These are phyloP conservation scores for Cryptosporidium felis DNA, from an alignment of 169 alveolate species.

Conservation along the genomic window DNA sequence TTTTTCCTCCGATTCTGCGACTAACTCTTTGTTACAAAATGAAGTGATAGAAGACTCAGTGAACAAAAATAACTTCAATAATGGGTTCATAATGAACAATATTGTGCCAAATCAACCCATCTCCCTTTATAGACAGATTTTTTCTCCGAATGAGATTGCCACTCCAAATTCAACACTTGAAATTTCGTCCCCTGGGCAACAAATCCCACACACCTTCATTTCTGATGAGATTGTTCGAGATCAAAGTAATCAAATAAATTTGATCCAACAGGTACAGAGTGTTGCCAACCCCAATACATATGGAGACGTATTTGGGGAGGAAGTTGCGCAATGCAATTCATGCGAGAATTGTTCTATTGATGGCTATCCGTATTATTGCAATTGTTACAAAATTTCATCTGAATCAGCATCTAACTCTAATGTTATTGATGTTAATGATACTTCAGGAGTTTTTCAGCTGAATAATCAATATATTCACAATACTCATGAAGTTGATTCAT, in stretches of 20 bases:
- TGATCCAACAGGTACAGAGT: slow-evolving; percentile 32
- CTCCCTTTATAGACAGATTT: slow-evolving; percentile 40
- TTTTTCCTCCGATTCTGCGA: slow-evolving; percentile 32
- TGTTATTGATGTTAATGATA: slow-evolving; percentile 50
- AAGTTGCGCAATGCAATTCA: slow-evolving; percentile 31
- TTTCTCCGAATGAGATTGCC: slow-evolving; percentile 37
- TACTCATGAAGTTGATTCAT: slow-evolving; percentile 38
- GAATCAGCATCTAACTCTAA: slow-evolving; percentile 41
- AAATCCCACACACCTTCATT: slow-evolving; percentile 32
- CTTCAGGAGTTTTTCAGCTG: slow-evolving; percentile 51
- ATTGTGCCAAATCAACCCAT: slow-evolving; percentile 6
- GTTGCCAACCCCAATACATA: slow-evolving; percentile 29
- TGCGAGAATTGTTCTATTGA: slow-evolving; percentile 58
- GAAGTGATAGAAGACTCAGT: slow-evolving; percentile 21
- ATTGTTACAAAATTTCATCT: slow-evolving; percentile 64
- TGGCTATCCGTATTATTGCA: slow-evolving; percentile 65
- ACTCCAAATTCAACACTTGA: slow-evolving; percentile 64
- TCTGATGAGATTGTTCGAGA: slow-evolving; percentile 55
- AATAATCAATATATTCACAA: slow-evolving; percentile 32
- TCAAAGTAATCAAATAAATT: slow-evolving; percentile 25
- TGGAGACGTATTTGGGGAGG: slow-evolving; percentile 64
- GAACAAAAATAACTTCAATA: slow-evolving; percentile 22
- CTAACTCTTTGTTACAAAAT: slow-evolving; percentile 3
- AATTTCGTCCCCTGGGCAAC: slow-evolving; percentile 64
- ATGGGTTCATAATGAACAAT: neutral